phyloP scores from a whole-genome alignment of 257 asterid genomes.

The Buddleja alternifolia region DNA sequence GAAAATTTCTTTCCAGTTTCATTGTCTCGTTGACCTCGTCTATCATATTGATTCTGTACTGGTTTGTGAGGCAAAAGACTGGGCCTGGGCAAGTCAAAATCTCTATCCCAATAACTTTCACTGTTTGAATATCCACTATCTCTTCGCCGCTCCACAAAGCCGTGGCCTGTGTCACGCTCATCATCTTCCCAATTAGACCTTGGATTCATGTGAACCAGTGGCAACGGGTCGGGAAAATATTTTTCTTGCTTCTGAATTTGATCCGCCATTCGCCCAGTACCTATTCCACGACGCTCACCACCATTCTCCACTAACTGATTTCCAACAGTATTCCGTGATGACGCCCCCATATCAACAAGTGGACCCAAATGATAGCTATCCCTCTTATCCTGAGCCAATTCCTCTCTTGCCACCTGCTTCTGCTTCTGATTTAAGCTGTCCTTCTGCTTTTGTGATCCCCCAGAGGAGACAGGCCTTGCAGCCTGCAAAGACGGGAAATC shows the following conservation, averaged over 20 bases:
- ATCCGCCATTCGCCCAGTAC: conserved; percentile 38
- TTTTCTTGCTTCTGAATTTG: conserved; percentile 58
- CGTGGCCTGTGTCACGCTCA: conserved; percentile 93
- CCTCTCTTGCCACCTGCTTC: conserved; percentile 54
- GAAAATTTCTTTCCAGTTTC: conserved; percentile 60
- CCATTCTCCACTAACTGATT: conserved; percentile 50
- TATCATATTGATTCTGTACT: conserved; percentile 50
- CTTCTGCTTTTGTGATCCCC: conserved; percentile 65
- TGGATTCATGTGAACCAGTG: conserved; percentile 76
- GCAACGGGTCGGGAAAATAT: conserved; percentile 69
- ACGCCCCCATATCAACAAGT: conserved; percentile 49
- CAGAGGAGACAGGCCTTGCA: conserved; percentile 75
- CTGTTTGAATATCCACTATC: conserved; percentile 59
- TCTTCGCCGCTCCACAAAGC: conserved; percentile 67
- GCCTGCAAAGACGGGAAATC: conserved; percentile 97
- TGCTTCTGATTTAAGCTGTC: conserved; percentile 67
- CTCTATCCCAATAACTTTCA: conserved; percentile 79
- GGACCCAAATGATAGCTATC: conserved; percentile 51
- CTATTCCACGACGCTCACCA: conserved; percentile 42
- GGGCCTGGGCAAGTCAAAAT: conserved; percentile 76
- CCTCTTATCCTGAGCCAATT: conserved; percentile 46
- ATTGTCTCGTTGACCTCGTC: conserved; percentile 63
- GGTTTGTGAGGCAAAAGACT: conserved; percentile 67
- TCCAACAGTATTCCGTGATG: conserved; percentile 39
- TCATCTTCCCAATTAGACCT: conserved; percentile 99